These are phyloP conservation scores for Pholiota adiposa DNA, from an alignment of 1,284 basidiomycete species.

Conservation along the genomic window DNA sequence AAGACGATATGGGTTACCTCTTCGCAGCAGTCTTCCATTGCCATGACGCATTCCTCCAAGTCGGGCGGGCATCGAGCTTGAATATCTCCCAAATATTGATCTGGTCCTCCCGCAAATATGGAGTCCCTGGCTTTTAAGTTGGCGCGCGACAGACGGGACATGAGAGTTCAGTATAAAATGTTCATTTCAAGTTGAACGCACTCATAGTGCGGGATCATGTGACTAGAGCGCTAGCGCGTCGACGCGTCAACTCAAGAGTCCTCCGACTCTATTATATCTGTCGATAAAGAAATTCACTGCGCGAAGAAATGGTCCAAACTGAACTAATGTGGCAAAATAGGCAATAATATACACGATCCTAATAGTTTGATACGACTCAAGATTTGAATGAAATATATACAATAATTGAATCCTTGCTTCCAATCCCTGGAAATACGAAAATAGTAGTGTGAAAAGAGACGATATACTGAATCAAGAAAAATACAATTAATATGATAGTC, in stretches of 20 bases:
- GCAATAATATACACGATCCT: not conserved
- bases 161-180: constrained; percentile 21
- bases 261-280: no score
- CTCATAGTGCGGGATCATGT: no score
- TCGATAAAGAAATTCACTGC: no score
- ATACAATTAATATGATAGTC: not conserved
- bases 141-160: constrained; percentile 64
- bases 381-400: not conserved
- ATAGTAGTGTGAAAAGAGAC: no score
- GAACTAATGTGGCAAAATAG: no score
- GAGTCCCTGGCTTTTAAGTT: constrained; percentile 67
- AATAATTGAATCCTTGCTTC: not conserved
- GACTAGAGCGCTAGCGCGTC: no score
- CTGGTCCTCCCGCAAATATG: constrained; percentile 63
- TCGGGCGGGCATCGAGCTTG: constrained; percentile 69
- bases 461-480: not conserved
- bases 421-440: no score
- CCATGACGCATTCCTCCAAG: constrained; percentile 70
- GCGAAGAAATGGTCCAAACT: no score
- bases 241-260: no score
- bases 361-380: not conserved
- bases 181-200: not conserved
- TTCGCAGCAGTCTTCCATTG: constrained; percentile 77
- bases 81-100: constrained; percentile 60
- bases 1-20: constrained; percentile 45